phyloP scores from a whole-genome alignment of 2,329 filamentous ascomycete species.

The Fusarium sp. region DNA sequence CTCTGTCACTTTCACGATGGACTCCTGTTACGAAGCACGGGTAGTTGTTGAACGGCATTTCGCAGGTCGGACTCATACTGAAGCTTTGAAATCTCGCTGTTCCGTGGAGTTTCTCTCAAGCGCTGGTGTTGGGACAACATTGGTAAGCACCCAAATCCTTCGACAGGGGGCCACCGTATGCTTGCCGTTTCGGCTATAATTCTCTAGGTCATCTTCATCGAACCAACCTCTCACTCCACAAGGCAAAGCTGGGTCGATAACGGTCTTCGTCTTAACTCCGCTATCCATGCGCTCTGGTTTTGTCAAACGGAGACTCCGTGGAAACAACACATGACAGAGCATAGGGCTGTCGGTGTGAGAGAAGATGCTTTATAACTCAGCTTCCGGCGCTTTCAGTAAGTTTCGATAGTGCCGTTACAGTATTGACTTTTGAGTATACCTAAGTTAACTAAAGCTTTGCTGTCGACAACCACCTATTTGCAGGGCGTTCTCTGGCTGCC shows the following conservation, averaged over 20 bases:
- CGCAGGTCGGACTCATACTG: not conserved
- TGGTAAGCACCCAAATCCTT: not conserved
- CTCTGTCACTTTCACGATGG: not conserved
- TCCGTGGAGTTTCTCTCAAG: conserved; percentile 1
- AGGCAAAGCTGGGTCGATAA: not conserved
- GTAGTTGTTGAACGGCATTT: no score
- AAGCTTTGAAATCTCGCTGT: conserved; percentile 14
- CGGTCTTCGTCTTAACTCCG: not conserved
- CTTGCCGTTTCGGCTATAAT: not conserved
- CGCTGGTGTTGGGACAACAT: not conserved
- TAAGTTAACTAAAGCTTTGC: not conserved
- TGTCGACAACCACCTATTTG: not conserved
- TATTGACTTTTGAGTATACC: not conserved
- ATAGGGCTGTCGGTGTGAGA: not conserved
- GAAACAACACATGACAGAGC: not conserved
- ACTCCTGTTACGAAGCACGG: not conserved
- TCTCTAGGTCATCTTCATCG: not conserved
- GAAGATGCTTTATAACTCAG: not conserved
- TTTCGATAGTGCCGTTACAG: not conserved
- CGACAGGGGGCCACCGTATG: not conserved
- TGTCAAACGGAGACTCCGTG: conserved; percentile 8
- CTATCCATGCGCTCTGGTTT: not conserved
- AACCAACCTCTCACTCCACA: not conserved
- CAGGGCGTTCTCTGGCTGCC: not conserved
- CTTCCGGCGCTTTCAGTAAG: not conserved